Base-by-base conservation (phyloP, 2,329 filamentous ascomycete genomes). In the Claviceps cyperi region DNA sequence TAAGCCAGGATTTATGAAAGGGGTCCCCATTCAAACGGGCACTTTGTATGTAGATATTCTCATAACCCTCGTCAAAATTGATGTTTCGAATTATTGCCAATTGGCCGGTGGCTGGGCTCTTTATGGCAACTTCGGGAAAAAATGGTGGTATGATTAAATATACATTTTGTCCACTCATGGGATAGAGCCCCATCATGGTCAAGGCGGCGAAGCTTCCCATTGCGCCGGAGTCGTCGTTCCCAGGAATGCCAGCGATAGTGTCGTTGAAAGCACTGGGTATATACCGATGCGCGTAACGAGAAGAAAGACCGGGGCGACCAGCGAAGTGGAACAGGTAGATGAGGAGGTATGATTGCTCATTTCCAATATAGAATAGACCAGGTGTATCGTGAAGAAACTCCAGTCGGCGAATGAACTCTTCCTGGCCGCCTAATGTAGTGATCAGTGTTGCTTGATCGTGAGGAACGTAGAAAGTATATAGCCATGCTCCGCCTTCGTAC, bases 401-500 rank as follows among this genome's bases (percentile, higher is more conserved):
- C 0, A 87, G 71, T 1, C 84, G 77, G 22, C 70, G 64, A 32
- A 75, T 66, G 60, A 86, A 86, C 6, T 60, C 61, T 1, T 74
- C 67, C 0, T 64, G 64, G 0, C 83, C 83, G 32, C 83, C 83
- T 47, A 86, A 75, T 32, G 53, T 59, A 2, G 55, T 55, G 54
- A 84, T 70, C 0, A 84, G 66, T 0, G 61, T 58, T 2, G 61
- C 62, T 64, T 69, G 69, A 57, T 74, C 69, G 52, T 75, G 72
- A 11, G 72, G 72, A 9, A 70, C 66, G 52, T 65, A 65, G 49
- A 88, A 89, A 17, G 78, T 79, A 64, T 89, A 89, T 44, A 85
- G 75, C 83, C 83, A 88, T 0, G 75, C 68, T 50, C 77, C 81
- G 2, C 78, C 81, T 62, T 88, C 83, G 56, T 86, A 88, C 0